Evolutionary conservation across 164 flowering plant species (phyloP).

Genomic region (Chimonanthus praecox): DNA sequence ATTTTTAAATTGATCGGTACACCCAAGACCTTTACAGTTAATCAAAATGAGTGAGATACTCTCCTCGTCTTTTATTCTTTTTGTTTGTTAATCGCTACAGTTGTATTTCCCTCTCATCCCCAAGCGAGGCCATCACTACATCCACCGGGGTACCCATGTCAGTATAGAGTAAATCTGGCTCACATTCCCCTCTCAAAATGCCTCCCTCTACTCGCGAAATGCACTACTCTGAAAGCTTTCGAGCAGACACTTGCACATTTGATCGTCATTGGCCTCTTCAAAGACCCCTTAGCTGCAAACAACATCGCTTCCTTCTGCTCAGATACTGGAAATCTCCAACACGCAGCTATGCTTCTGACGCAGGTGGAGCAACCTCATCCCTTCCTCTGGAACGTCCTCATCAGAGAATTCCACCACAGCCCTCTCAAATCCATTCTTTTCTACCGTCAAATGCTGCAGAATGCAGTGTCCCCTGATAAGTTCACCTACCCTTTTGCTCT

Average conservation of each 20-base stretch:
- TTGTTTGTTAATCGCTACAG: too few relatives aligned
- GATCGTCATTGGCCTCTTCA: constrained; percentile 4
- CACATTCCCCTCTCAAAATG: not conserved
- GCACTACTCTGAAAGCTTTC: not conserved
- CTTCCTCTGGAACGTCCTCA: constrained; percentile 9
- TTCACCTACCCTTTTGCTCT: constrained; percentile 12
- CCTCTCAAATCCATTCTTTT: constrained; percentile 5
- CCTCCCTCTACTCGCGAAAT: constrained; percentile 3
- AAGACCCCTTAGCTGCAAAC: not conserved
- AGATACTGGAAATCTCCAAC: not conserved
- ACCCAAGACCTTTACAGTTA: too few relatives aligned
- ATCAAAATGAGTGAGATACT: too few relatives aligned
- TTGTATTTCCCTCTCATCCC: too few relatives aligned
- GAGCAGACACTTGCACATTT: not conserved
- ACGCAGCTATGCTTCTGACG: not conserved
- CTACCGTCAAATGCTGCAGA: constrained; percentile 4
- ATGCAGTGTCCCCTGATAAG: constrained; percentile 6
- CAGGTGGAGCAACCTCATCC: constrained; percentile 7
- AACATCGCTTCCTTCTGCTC: not conserved
- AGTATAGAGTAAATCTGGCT: constrained; percentile 4
- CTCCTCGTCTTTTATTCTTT: too few relatives aligned
- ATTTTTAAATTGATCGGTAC: too few relatives aligned
- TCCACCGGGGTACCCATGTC: too few relatives aligned
- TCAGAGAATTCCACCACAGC: constrained; percentile 3
- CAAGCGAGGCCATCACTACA: too few relatives aligned